Evolutionary conservation across 2,329 filamentous ascomycete species (phyloP).

Genomic region (Sporothrix schenckii): DNA sequence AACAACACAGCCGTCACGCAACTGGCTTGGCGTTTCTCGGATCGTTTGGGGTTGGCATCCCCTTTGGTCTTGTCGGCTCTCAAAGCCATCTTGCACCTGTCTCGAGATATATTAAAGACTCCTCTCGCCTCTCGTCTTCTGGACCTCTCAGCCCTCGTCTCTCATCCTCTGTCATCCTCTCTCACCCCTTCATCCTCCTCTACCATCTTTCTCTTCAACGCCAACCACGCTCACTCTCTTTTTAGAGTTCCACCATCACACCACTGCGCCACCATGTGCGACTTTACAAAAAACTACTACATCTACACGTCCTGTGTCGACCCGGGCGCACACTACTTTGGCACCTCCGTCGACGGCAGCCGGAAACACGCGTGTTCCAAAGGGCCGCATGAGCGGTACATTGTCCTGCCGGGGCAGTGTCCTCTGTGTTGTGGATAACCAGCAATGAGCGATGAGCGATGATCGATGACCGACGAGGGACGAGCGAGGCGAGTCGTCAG

Average conservation of each 20-base stretch:
- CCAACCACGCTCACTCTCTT: too few relatives aligned
- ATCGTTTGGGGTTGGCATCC: neutral
- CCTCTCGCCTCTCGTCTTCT: neutral
- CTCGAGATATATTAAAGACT: constrained; percentile 3
- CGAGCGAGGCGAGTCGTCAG: neutral
- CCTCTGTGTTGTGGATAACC: constrained; percentile 49
- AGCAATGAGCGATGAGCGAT: neutral
- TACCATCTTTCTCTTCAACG: too few relatives aligned
- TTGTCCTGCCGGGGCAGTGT: constrained; percentile 68
- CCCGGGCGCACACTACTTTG: constrained; percentile 70
- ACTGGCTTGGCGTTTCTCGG: neutral
- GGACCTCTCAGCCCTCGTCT: neutral
- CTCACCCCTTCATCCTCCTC: neutral
- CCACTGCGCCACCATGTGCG: constrained; percentile 53
- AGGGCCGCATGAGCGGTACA: constrained; percentile 73
- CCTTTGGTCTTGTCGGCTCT: neutral
- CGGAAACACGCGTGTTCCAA: constrained; percentile 61
- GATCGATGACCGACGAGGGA: neutral
- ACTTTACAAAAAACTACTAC: constrained; percentile 76
- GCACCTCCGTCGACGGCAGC: constrained; percentile 68
- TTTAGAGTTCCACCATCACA: neutral
- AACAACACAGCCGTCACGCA: neutral
- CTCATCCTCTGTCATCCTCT: too few relatives aligned
- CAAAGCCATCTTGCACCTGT: neutral
- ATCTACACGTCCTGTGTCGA: constrained; percentile 73